Percentiles rank a stretch among this genome's conserved stretches.
These are phyloP conservation scores for Ajuga chamaepitys DNA, from an alignment of 257 asterid genomes.

Conservation along the genomic window DNA sequence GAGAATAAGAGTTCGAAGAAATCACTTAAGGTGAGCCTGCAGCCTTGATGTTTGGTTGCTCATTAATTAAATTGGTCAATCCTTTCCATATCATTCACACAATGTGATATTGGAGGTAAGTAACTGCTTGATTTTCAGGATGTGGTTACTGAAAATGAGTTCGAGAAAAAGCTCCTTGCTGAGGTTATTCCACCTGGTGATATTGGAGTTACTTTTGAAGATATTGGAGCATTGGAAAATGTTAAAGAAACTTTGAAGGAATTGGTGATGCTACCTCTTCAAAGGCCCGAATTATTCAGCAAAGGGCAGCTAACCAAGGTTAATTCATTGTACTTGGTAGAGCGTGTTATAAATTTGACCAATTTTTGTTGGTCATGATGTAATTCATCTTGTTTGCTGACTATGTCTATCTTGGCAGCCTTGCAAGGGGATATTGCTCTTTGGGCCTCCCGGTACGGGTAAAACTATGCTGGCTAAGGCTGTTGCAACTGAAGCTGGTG, in stretches of 20 bases:
- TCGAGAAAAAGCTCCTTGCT: constrained; percentile 75
- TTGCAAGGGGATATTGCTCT: constrained; percentile 88
- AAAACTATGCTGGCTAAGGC: constrained; percentile 96
- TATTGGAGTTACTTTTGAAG: constrained; percentile 81
- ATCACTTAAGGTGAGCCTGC: constrained; percentile 55
- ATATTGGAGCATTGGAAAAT: constrained; percentile 84
- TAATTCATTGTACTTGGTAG: constrained; percentile 1
- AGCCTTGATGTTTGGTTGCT: constrained; percentile 1
- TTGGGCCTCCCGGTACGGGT: constrained; percentile 93
- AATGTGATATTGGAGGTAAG: constrained; percentile 4
- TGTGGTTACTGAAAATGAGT: constrained; percentile 79
- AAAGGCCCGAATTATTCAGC: constrained; percentile 80
- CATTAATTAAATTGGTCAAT: constrained; percentile 7
- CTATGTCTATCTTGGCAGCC: constrained; percentile 47
- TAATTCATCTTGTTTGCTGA: constrained; percentile 13
- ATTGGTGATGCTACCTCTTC: constrained; percentile 87
- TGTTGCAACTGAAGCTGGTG: constrained; percentile 92
- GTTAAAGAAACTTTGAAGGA: constrained; percentile 90
- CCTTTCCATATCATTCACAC: constrained; percentile 5
- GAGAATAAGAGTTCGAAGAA: constrained; percentile 68
- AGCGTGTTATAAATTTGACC: constrained; percentile 4
- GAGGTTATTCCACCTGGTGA: constrained; percentile 87
- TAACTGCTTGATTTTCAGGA: constrained; percentile 45
- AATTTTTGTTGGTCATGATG: neutral
- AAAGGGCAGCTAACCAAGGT: constrained; percentile 92